Conservation (phyloP, 2,329 filamentous ascomycete genomes). For the Fusarium pseudograminearum region DNA sequence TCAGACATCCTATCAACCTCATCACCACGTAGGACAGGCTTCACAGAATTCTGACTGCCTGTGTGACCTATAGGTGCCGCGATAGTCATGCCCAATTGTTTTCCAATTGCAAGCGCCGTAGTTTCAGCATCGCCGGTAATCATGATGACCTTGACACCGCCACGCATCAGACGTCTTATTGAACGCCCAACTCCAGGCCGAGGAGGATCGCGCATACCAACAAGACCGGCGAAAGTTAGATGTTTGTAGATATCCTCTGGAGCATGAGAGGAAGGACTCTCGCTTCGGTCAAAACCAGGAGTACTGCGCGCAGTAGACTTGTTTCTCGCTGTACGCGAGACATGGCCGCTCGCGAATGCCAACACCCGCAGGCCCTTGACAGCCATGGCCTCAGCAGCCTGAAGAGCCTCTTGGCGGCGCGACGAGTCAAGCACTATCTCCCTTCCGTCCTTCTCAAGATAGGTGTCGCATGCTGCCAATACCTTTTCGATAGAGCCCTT, state of each 20-base stretch:
- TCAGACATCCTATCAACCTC: conserved; percentile 95
- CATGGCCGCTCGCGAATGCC: conserved; percentile 88
- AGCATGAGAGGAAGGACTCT: conserved; percentile 58
- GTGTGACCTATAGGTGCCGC: conserved; percentile 64
- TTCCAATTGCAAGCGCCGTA: conserved; percentile 93
- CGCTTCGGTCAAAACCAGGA: conserved; percentile 56
- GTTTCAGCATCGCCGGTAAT: conserved; percentile 97
- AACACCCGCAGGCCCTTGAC: conserved; percentile 89
- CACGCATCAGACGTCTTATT: conserved; percentile 89
- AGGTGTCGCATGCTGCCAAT: conserved; percentile 88
- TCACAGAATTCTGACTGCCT: conserved; percentile 69
- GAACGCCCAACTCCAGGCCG: conserved; percentile 89
- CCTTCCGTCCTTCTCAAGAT: conserved; percentile 85
- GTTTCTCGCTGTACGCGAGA: conserved; percentile 60
- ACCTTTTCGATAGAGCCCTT: conserved; percentile 94
- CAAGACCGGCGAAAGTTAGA: conserved; percentile 89
- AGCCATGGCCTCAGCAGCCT: conserved; percentile 88
- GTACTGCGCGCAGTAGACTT: conserved; percentile 65
- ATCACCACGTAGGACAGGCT: conserved; percentile 84
- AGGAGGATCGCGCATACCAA: conserved; percentile 98
- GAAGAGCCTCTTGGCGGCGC: conserved; percentile 77
- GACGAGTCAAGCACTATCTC: conserved; percentile 86
- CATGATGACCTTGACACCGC: conserved; percentile 98
- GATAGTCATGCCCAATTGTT: conserved; percentile 93
- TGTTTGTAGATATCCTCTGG: conserved; percentile 82